A percentile compares a stretch with the other conserved stretches of the same genome.
phyloP scores from a whole-genome alignment of 129 eudicot species.

The Heracleum sosnowskyi region DNA sequence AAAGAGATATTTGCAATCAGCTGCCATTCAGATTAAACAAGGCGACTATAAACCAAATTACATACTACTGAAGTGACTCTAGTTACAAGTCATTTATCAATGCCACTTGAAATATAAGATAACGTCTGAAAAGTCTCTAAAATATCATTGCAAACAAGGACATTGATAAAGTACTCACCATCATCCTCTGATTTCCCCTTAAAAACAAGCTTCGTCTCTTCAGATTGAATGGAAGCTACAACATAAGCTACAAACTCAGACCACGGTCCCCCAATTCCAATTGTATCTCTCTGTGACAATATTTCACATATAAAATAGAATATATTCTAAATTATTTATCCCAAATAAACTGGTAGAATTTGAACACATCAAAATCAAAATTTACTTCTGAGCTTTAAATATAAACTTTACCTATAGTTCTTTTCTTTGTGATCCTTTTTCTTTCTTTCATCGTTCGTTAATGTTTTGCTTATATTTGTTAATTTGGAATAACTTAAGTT shows the following conservation, averaged over 20 bases:
- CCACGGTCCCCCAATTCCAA: conserved; percentile 89
- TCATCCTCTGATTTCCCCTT: conserved; percentile 43
- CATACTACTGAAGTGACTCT: background rate
- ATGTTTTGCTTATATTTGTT: too few relatives aligned
- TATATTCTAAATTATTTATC: background rate
- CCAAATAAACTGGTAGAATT: background rate
- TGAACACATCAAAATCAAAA: background rate
- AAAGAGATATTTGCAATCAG: background rate
- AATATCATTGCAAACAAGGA: background rate
- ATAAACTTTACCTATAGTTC: background rate
- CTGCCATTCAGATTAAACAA: background rate
- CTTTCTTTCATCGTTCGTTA: background rate
- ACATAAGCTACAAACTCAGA: conserved; percentile 76
- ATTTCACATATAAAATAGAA: background rate
- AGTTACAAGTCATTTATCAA: background rate
- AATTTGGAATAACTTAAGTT: background rate
- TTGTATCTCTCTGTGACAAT: conserved; percentile 59
- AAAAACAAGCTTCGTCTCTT: conserved; percentile 69
- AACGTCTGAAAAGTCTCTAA: background rate
- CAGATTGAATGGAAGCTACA: conserved; percentile 50
- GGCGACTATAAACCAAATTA: background rate
- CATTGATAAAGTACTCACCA: conserved; percentile 28
- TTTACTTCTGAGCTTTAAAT: background rate
- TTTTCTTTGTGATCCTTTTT: background rate
- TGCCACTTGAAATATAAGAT: background rate